These are phyloP conservation scores for Artomyces pyxidatus DNA, from an alignment of 768 basidiomycete genomes.

Conservation along the genomic window DNA sequence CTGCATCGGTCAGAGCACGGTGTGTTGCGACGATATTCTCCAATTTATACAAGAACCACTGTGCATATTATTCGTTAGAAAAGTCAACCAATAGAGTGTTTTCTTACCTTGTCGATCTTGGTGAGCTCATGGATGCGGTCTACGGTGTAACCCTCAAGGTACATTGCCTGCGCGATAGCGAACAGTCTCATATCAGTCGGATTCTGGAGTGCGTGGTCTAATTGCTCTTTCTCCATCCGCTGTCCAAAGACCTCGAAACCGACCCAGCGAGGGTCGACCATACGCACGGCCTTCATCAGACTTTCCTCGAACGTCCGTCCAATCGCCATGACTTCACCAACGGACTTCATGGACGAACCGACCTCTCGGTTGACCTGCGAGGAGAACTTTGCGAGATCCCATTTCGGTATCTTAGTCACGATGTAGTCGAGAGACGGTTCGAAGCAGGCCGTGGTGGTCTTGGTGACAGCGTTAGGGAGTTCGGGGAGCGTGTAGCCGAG, in stretches of 20 bases:
- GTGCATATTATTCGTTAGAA: background rate
- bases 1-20: constrained; percentile 60
- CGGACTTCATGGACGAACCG: constrained; percentile 98
- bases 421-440: constrained; percentile 99
- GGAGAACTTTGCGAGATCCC: constrained; percentile 98
- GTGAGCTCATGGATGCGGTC: constrained; percentile 88
- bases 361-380: constrained; percentile 89
- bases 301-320: constrained; percentile 98
- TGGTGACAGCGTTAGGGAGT: constrained; percentile 97
- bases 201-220: constrained; percentile 67
- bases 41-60: constrained; percentile 99
- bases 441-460: constrained; percentile 98
- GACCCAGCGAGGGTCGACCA: constrained; percentile 93
- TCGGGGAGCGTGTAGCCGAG: constrained; percentile 96
- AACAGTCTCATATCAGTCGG: constrained; percentile 97
- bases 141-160: constrained; percentile 83
- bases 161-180: constrained; percentile 97
- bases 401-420: constrained; percentile 98
- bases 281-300: constrained; percentile 95
- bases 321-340: constrained; percentile 99
- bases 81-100: background rate
- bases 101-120: constrained; percentile 87
- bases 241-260: constrained; percentile 95
- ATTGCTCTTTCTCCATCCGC: constrained; percentile 50
- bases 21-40: constrained; percentile 96